Evolutionary conservation across 2,329 filamentous ascomycete genomes (phyloP), one percentile per base, ranked within the genome.

Genomic region (Fusarium sp.): DNA sequence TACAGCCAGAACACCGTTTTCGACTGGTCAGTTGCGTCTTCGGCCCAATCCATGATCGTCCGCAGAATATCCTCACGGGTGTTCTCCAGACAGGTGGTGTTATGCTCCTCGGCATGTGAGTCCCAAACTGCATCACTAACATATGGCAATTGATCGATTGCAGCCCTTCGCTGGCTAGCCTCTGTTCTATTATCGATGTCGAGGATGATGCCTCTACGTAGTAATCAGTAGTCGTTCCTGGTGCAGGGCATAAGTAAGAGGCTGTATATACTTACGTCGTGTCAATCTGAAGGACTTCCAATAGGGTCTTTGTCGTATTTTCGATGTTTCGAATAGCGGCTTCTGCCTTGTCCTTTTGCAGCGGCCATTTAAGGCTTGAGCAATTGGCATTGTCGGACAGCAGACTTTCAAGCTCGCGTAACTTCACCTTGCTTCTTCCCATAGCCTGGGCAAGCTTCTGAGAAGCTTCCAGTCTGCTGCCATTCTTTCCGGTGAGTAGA

Each of bases 331-430:
- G 4, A 7, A 61, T 61, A 7, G 51, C 59, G 1, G 1, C 2
- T 11, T 61, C 59, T 1, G 6, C 20, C 14, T 24, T 61, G 1
- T 58, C 51, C 13, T 63, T 61, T 1, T 22, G 15, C 3, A 63
- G 20, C 70, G 38, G 79, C 65, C 56, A 58, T 59, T 8, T 74
- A 63, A 83, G 82, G 2, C 65, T 50, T 58, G 74, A 47, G 70
- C 56, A 10, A 1, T 26, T 45, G 10, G 9, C 1, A 0, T 38
- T 39, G 1, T 22, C 16, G 0, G 60, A 63, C 1, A 63, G 1
- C 1, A 47, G 33, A 3, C 4, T 11, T 56, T 65, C 64, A 9
- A 80, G 20, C 15, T 61, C 54, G 1, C 24, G 15, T 11, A 63
- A 7, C 14, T 61, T 6, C 1, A 28, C 1, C 30, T 48, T 1